These are phyloP conservation scores for Friedmanniomyces simplex DNA, from an alignment of 495 filamentous ascomycete genomes.

Conservation along the genomic window DNA sequence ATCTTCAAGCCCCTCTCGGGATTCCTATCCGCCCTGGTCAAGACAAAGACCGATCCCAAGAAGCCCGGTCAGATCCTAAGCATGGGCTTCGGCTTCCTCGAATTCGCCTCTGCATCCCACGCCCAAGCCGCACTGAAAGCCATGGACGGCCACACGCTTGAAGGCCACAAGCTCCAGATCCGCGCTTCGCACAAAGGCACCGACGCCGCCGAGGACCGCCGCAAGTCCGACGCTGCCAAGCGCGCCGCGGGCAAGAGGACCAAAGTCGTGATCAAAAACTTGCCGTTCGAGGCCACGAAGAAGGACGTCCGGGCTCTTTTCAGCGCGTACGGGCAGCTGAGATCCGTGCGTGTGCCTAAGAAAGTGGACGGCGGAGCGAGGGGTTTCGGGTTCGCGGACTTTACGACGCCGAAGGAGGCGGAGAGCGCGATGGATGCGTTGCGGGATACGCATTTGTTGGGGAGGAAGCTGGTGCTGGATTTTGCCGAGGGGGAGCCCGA, in stretches of 20 bases:
- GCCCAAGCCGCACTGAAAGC: constrained; percentile 66
- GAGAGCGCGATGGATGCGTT: constrained; percentile 86
- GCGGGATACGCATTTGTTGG: constrained; percentile 85
- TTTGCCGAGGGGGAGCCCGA: constrained; percentile 75
- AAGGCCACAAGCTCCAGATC: constrained; percentile 74
- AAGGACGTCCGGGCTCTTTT: constrained; percentile 82
- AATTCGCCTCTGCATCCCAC: constrained; percentile 66
- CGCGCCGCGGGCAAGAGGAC: constrained; percentile 61
- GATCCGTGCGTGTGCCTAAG: constrained; percentile 85
- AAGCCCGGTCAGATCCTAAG: constrained; percentile 71
- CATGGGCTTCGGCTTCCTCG: constrained; percentile 94
- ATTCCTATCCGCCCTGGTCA: constrained; percentile 33
- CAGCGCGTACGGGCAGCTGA: constrained; percentile 79
- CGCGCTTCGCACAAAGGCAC: constrained; percentile 72
- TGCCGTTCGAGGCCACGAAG: constrained; percentile 91
- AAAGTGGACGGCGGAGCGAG: constrained; percentile 80
- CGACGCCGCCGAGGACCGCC: constrained; percentile 77
- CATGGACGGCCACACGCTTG: constrained; percentile 80
- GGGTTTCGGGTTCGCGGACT: constrained; percentile 96
- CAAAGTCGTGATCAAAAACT: constrained; percentile 96
- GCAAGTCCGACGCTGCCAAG: constrained; percentile 69
- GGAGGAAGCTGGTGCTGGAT: constrained; percentile 76
- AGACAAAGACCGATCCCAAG: constrained; percentile 28
- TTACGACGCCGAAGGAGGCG: constrained; percentile 82
- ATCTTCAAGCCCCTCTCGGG: constrained; percentile 72